A percentile compares a stretch with the other conserved stretches of the same genome.
Conservation (phyloP, 805 yeast species). For the Lachancea meyersii region DNA sequence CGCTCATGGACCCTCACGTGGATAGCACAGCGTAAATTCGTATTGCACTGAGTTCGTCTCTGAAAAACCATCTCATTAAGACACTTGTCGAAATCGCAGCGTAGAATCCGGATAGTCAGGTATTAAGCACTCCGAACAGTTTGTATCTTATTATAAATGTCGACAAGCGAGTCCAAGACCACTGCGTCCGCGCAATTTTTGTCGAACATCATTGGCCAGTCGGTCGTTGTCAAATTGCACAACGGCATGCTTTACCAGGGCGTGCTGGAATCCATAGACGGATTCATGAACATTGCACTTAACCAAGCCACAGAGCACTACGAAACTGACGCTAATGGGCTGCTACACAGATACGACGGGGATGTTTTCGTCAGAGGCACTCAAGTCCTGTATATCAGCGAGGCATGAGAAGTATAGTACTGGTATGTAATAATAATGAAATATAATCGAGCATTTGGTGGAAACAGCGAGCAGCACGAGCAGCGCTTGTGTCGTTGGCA, state of each 20-base stretch:
- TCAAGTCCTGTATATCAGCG: conserved; percentile 34
- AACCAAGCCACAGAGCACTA: conserved; percentile 63
- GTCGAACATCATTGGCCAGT: conserved; percentile 68
- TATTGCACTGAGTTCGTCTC: not conserved
- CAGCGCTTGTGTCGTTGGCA: not conserved
- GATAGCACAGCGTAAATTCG: too few species aligned
- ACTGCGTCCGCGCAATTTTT: conserved; percentile 71
- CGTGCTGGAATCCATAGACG: conserved; percentile 80
- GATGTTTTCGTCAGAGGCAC: conserved; percentile 35
- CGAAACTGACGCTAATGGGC: conserved; percentile 28
- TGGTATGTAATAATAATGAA: not conserved
- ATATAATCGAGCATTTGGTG: not conserved
- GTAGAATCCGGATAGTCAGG: too few species aligned
- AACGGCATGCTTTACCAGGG: conserved; percentile 85
- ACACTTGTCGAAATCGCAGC: too few species aligned
- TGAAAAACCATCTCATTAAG: not conserved
- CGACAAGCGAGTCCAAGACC: conserved; percentile 6
- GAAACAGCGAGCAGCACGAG: not conserved
- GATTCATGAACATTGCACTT: conserved; percentile 91
- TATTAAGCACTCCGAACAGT: not conserved
- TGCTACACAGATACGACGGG: conserved; percentile 27
- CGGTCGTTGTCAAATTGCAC: conserved; percentile 75
- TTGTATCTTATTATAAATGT: not conserved
- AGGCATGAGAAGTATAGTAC: conserved; percentile 14
- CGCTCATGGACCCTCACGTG: too few species aligned